These are phyloP conservation scores for Gardenia jasminoides DNA, from an alignment of 257 asterid genomes.

Conservation along the genomic window DNA sequence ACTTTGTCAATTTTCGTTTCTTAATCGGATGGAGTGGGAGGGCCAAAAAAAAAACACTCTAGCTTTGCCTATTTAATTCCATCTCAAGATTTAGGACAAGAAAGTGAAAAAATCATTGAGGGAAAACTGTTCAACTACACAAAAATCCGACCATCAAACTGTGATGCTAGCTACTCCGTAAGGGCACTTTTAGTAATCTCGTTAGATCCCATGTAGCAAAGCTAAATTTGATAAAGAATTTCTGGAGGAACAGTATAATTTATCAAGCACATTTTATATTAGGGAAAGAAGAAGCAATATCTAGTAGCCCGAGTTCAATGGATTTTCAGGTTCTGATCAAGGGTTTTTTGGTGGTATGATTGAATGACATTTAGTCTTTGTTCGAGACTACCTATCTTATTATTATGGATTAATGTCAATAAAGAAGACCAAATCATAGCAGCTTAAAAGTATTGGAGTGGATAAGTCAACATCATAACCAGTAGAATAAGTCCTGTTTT, in stretches of 20 bases:
- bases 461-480: constrained; percentile 33
- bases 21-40: too few species aligned
- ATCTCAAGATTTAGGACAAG: neutral
- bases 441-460: constrained; percentile 12
- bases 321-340: neutral
- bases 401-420: neutral
- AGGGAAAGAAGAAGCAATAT: neutral
- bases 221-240: neutral
- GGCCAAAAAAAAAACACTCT: too few species aligned
- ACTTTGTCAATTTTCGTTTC: neutral
- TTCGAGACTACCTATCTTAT: neutral
- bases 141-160: neutral
- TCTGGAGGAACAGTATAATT: neutral
- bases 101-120: neutral
- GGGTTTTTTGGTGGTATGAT: constrained; percentile 4
- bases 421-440: neutral
- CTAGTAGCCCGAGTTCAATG: neutral
- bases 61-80: neutral
- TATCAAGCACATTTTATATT: too few species aligned
- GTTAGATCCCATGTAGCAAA: neutral
- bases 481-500: neutral
- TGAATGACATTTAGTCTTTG: neutral
- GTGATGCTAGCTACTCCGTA: neutral
- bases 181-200: neutral
- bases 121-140: too few species aligned